Evolutionary conservation across 805 yeast genomes (phyloP).

Genomic region (Cyberlindnera xylosilytica): DNA sequence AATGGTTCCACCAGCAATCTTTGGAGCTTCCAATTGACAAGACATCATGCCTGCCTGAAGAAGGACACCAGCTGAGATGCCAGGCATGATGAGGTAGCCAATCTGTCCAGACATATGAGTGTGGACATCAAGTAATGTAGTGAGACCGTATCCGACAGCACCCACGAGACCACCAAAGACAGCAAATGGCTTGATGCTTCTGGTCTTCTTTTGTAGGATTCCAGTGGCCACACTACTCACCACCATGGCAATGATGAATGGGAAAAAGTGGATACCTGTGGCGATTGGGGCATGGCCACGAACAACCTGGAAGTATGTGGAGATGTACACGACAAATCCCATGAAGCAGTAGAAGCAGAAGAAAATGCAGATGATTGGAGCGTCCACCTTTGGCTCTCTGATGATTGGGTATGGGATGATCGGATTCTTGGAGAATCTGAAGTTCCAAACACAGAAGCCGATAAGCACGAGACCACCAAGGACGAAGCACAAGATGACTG

Average conservation of each 20-base stretch:
- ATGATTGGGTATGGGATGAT: slow-evolving; percentile 23
- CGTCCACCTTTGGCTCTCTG: not conserved
- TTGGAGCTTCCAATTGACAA: slow-evolving; percentile 41
- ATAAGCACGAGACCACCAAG: not conserved
- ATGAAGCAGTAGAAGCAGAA: slow-evolving; percentile 5
- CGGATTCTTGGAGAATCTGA: slow-evolving; percentile 4
- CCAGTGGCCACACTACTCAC: slow-evolving; percentile 24
- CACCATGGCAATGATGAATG: slow-evolving; percentile 39
- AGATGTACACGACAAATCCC: slow-evolving; percentile 2
- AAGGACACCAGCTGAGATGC: slow-evolving; percentile 34
- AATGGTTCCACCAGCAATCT: slow-evolving; percentile 43
- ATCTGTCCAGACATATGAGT: slow-evolving; percentile 29
- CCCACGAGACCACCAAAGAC: slow-evolving; percentile 30
- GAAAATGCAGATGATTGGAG: not conserved
- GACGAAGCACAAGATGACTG: slow-evolving; percentile 40
- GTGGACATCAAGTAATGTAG: slow-evolving; percentile 29
- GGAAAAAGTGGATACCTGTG: slow-evolving; percentile 45
- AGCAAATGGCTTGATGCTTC: slow-evolving; percentile 34
- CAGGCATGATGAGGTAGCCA: slow-evolving; percentile 34
- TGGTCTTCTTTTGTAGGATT: slow-evolving; percentile 30
- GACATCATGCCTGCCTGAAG: slow-evolving; percentile 32
- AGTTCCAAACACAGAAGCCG: slow-evolving; percentile 3
- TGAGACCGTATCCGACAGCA: slow-evolving; percentile 33
- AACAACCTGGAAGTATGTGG: slow-evolving; percentile 26
- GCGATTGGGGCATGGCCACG: slow-evolving; percentile 36